Base-by-base conservation (phyloP, 176 grass and related monocot species). In the Echinochloa phyllopogon region DNA sequence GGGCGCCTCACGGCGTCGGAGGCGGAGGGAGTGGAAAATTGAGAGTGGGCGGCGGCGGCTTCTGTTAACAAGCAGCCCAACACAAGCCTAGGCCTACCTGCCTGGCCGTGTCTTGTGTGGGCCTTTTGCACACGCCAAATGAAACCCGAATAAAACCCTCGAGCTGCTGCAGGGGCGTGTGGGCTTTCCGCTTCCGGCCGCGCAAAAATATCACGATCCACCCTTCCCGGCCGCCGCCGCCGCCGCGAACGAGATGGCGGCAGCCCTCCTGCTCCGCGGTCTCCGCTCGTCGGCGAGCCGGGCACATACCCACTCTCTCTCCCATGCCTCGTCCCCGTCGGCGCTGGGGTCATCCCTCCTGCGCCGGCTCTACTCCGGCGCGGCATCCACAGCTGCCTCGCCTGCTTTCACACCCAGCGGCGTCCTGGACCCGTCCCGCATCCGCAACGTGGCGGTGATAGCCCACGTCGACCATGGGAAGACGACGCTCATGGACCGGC, bases 381-480 rank as follows among this genome's bases (percentile, higher is more conserved):
- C 84, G 52, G 82, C 63, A 23, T 86, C 84, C 59, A 65, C 89
- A 48, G 81, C 88, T 58, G 37, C 83, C 64, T 83, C 92, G 8
- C 65, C 88, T 24, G 38, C 87, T 33, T 42, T 90, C 4, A 58
- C 85, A 0, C 45, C 79, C 29, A 77, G 81, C 43, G 69, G 87
- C n/a, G 84, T 77, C 13, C 20, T 72, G 2, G 91, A 98, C 69
- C 93, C 96, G 18, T 57, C 63, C 71, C 86, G 93, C 73, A 89
- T 99, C 83, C 91, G 93, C 11, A 96, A 95, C 89, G 96, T 99
- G 68, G 93, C 96, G 11, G 96, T 99, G 63, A 96, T 99, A 63
- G 96, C 93, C 66, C 96, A 98, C 90, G 93, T 98, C 13, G 96
- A 98, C 80, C 96, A 98, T 57, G 96, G 96, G 68, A 98, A 98